Evolutionary conservation across 2,329 filamentous ascomycete species (phyloP).

Genomic region (Aspergillus neoniger): DNA sequence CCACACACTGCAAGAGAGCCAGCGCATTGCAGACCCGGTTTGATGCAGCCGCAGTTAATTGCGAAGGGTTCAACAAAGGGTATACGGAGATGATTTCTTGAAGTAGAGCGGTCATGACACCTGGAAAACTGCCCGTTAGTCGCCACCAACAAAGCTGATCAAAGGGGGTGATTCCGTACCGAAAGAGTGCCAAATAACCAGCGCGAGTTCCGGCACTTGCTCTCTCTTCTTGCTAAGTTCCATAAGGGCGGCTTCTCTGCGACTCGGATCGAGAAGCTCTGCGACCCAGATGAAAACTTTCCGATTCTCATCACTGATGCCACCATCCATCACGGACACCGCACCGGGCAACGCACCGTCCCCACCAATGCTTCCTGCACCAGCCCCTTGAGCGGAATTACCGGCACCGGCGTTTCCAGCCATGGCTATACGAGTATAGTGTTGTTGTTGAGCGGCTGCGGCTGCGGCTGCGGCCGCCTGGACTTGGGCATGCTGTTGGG

Average conservation of each 20-base stretch:
- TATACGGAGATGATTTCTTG: constrained; percentile 99
- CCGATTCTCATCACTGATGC: constrained; percentile 84
- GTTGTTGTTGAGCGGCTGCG: constrained; percentile 50
- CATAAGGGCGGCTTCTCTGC: constrained; percentile 84
- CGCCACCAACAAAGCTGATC: background rate
- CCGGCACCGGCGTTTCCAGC: constrained; percentile 59
- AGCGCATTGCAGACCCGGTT: constrained; percentile 98
- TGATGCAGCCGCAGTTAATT: constrained; percentile 94
- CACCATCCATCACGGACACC: constrained; percentile 58
- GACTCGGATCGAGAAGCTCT: constrained; percentile 82
- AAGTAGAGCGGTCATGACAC: constrained; percentile 95
- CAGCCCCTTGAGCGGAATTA: constrained; percentile 38
- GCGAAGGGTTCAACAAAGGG: constrained; percentile 91
- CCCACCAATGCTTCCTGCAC: constrained; percentile 52
- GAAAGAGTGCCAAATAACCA: constrained; percentile 98
- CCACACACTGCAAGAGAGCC: constrained; percentile 92
- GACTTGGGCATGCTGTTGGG: constrained; percentile 56
- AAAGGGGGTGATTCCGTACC: constrained; percentile 59
- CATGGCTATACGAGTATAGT: constrained; percentile 73
- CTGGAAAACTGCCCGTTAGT: constrained; percentile 48
- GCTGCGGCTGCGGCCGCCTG: constrained; percentile 49
- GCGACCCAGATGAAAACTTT: constrained; percentile 92
- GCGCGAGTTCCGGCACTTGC: constrained; percentile 91
- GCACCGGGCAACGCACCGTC: constrained; percentile 34
- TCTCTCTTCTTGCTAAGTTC: constrained; percentile 98